phyloP scores from a whole-genome alignment of 2,329 filamentous ascomycete species.

The Hortaea sp. region DNA sequence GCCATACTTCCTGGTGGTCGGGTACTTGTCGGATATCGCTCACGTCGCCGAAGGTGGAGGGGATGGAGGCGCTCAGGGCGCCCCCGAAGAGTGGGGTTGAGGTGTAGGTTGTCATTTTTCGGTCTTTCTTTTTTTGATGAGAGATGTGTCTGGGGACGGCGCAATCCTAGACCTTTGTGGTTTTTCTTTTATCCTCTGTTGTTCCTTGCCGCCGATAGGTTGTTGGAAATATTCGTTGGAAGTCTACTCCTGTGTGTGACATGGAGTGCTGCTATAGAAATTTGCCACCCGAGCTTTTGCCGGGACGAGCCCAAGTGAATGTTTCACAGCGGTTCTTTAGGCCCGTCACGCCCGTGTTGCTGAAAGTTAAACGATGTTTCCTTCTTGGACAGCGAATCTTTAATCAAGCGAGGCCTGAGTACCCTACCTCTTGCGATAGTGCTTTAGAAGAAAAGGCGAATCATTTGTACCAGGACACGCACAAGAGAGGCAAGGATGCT shows the following conservation, averaged over 20 bases:
- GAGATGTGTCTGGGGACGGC: neutral
- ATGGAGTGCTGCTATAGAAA: neutral
- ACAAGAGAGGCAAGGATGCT: no score
- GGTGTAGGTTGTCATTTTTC: conserved; percentile 29
- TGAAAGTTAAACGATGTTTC: no score
- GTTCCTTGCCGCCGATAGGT: neutral
- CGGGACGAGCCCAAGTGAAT: neutral
- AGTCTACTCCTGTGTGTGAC: neutral
- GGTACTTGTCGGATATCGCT: conserved; percentile 67
- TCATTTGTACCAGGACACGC: no score
- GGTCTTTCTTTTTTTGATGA: neutral
- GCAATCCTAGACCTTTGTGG: neutral
- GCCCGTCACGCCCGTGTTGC: no score
- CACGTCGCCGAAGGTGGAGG: conserved; percentile 59
- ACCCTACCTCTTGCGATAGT: no score
- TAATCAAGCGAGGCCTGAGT: no score
- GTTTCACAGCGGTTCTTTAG: neutral
- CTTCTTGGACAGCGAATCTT: no score
- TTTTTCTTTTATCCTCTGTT: neutral
- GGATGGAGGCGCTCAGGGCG: conserved; percentile 59
- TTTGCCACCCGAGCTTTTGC: neutral
- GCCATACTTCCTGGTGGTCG: conserved; percentile 86
- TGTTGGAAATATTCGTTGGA: neutral
- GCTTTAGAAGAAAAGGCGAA: no score
- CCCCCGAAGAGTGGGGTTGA: conserved; percentile 39